Base-by-base conservation (phyloP, 257 asterid genomes). In the Gentiana dahurica region DNA sequence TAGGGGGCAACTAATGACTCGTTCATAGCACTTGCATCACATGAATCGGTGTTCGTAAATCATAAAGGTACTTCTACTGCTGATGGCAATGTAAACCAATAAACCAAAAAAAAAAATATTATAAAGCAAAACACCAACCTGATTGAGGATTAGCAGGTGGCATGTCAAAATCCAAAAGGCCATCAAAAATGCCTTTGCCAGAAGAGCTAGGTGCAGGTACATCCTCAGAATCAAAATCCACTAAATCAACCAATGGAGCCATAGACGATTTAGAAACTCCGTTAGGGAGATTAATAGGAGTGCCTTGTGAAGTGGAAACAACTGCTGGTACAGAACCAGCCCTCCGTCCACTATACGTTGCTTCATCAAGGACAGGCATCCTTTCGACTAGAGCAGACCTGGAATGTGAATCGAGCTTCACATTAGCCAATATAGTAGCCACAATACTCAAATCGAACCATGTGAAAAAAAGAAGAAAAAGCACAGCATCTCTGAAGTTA, bases 331-430 rank as follows among this genome's bases (percentile, higher is more conserved):
- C 59, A 48, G 92, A 80, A 56, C 97, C 94, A 49, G 91, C 84
- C 73, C 80, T 85, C 81, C 90, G 83, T 69, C 94, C 90, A 49
- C 82, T 85, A 67, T 75, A 84, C 33, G 87, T 80, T 61, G 95
- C 87, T 72, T 88, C 99, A 65, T 92, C 97, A 43, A 92, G 95
- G 60, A 79, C 94, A 36, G 99, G 99, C 95, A 88, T 88, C 71
- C 91, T 84, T 75, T 92, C 99, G 41, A 88, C 93, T 70, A 92
- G 77, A 36, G 81, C 68, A 61, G 99, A 71, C 77, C 99, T 92
- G 81, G 64, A 58, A 55, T 54, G 57, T 33, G 51, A 53, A 68
- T 52, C 67, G 62, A 69, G 64, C 41, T 59, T 34, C 13, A 61
- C 24, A 6, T 13, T 33, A 24, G 24, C 24, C 24, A 49, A n/a